Base-by-base conservation (phyloP, 225 moss, liverwort and hornwort genomes). In the Pleurozium schreberi region DNA sequence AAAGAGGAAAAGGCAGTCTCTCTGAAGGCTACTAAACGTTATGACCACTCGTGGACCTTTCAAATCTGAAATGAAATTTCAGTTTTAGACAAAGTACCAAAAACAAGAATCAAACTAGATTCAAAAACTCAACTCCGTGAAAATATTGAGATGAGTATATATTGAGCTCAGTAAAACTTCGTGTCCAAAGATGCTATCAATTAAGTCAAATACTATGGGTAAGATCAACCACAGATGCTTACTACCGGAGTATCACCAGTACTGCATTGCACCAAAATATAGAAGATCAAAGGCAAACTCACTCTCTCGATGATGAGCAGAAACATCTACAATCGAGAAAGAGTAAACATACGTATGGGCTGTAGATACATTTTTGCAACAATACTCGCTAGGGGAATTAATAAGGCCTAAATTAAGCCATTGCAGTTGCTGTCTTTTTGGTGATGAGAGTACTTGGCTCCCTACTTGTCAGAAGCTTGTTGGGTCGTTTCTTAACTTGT, bases 401-500 rank as follows among this genome's bases (percentile, higher is more conserved):
- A n/a, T 75, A 60, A 81, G 66, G 71, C 53, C 81, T 67, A 74
- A 43, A 78, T 75, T 81, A 91, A 70, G 89, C 84, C 85, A 87
- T 75, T 81, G 87, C 89, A 66, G 91, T 87, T 84, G 87, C 89
- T 67, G 91, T 75, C 75, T 89, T 89, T 38, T 89, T 81, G 87
- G 87, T 66, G 87, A 89, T 89, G 61, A 89, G 75, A 74, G 84
- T 28, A 75, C 67, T 91, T 53, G 91, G 68, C 74, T 92, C 90
- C 75, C 89, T 88, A 23, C 88, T 91, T 63, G 91, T 88, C 86
- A 93, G 85, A 65, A 93, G 93, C 88, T 93, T 91, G 86, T 86
- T 88, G 36, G 89, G 78, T 82, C 93, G 91, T 83, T 90, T 93
- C 83, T 91, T 90, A 27, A 84, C 63, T 81, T 91, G 88, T 74